These are phyloP conservation scores for Psilocybe azurescens DNA, from an alignment of 768 basidiomycete species.

Conservation along the genomic window DNA sequence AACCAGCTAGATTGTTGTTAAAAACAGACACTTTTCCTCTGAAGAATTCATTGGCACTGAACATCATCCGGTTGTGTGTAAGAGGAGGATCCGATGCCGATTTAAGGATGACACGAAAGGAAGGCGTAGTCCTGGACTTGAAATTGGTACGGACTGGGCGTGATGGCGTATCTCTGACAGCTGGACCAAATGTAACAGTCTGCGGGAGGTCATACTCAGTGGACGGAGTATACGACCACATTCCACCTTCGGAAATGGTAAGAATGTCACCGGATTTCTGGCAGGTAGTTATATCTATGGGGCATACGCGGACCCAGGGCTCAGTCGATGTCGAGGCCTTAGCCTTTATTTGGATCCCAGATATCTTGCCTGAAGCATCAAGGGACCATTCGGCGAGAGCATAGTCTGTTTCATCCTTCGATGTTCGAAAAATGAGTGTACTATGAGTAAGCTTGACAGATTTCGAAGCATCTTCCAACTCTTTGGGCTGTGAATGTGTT, in stretches of 20 bases:
- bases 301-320: slow-evolving; percentile 41
- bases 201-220: slow-evolving; percentile 35
- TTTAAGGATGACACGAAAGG: slow-evolving; percentile 39
- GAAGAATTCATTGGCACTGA: slow-evolving; percentile 32
- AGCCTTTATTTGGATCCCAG: slow-evolving; percentile 39
- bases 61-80: slow-evolving; percentile 34
- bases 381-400: slow-evolving; percentile 47
- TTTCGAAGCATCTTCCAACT: slow-evolving; percentile 38
- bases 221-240: slow-evolving; percentile 37
- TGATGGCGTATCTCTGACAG: slow-evolving; percentile 32
- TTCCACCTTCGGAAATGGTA: slow-evolving; percentile 40
- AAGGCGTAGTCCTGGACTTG: slow-evolving; percentile 36
- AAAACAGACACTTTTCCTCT: slow-evolving; percentile 38
- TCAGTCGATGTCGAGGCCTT: slow-evolving; percentile 39
- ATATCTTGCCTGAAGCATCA: slow-evolving; percentile 39
- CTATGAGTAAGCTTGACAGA: slow-evolving; percentile 37
- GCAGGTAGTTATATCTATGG: slow-evolving; percentile 40
- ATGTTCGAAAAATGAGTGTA: slow-evolving; percentile 41
- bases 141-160: slow-evolving; percentile 42
- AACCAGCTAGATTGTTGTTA: slow-evolving; percentile 40
- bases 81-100: slow-evolving; percentile 40
- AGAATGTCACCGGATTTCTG: slow-evolving; percentile 39
- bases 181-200: slow-evolving; percentile 36
- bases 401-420: slow-evolving; percentile 36
- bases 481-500: slow-evolving; percentile 40